Base-by-base conservation (phyloP, 257 asterid genomes). In the Scutellaria galericulata region DNA sequence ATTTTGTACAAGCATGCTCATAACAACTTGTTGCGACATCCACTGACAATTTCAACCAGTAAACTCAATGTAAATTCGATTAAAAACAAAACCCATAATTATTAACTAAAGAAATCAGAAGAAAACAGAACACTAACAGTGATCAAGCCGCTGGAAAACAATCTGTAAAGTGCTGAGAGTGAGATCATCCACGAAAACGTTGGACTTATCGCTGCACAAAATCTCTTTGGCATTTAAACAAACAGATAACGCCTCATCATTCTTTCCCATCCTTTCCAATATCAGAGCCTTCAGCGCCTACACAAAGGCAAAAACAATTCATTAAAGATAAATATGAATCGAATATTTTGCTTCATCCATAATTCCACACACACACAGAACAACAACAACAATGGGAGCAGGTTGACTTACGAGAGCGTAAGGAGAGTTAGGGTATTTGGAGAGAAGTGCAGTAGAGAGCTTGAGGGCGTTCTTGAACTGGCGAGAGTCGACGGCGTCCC, bases 401-500 rank as follows among this genome's bases (percentile, higher is more conserved):
- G 44, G 64, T 14, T 40, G 45, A 75, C 90, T 83, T 78, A 91
- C 97, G 41, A 90, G 90, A 47, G 95, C 97, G 78, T 95, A 95
- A 7, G 99, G 89, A 50, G 97, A 90, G 46, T 82, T 88, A 3
- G 98, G 96, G 78, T 80, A 81, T 81, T 92, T 95, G 77, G 97
- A 71, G 10, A 95, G 87, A 74, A 95, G 90, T 15, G 86, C 60
- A 10, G 88, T 75, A 64, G 90, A 83, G 52, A 80, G 96, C 86
- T 92, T 95, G 79, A 95, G 90, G 20, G 98, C 98, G 73, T 81
- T 88, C 83, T 88, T 95, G 89, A 82, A 92, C 89, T 90, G 97
- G 71, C 98, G 98, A 64, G 97, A 86, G 70, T 92, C 96, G 66
- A 95, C 84, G 77, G 98, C 96, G 66, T 95, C 99, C 98, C 98